Evolutionary conservation across 768 basidiomycete genomes (phyloP).

Genomic region (Tephrocybe rancida): DNA sequence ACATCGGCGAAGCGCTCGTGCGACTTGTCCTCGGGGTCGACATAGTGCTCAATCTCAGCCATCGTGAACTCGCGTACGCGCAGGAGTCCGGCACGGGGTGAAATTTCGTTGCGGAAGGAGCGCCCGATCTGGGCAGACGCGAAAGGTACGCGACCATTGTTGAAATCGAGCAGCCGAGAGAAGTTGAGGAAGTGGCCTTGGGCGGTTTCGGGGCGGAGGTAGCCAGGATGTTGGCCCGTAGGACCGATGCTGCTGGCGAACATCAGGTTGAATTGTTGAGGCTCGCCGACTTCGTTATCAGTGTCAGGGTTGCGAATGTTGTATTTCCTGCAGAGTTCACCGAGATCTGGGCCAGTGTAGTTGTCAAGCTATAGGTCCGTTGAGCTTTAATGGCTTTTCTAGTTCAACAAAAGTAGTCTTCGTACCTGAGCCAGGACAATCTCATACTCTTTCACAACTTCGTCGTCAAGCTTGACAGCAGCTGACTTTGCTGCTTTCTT

Average conservation of each 20-base stretch:
- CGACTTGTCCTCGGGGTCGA: constrained; percentile 90
- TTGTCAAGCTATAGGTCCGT: constrained; percentile 77
- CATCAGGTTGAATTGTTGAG: constrained; percentile 98
- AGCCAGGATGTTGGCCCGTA: constrained; percentile 95
- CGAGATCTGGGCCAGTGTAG: constrained; percentile 86
- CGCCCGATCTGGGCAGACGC: constrained; percentile 97
- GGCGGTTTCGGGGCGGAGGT: constrained; percentile 96
- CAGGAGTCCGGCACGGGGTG: constrained; percentile 92
- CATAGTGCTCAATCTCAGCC: constrained; percentile 99
- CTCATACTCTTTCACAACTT: constrained; percentile 77
- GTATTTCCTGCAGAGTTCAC: constrained; percentile 80
- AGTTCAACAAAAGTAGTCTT: constrained; percentile 7
- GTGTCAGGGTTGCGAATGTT: constrained; percentile 90
- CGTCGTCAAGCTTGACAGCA: constrained; percentile 75
- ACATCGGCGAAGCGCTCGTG: constrained; percentile 86
- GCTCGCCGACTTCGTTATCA: constrained; percentile 89
- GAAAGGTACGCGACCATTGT: constrained; percentile 95
- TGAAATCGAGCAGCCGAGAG: constrained; percentile 94
- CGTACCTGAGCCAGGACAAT: constrained; percentile 84
- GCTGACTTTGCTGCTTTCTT: constrained; percentile 71
- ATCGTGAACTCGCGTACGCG: constrained; percentile 99
- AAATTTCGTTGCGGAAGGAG: constrained; percentile 97
- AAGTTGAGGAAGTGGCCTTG: constrained; percentile 99
- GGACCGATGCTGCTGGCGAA: constrained; percentile 97
- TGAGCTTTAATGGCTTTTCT: background rate